A percentile compares a stretch with the other conserved stretches of the same genome.
phyloP scores from a whole-genome alignment of 768 basidiomycete genomes.

The Mycena chlorophos region DNA sequence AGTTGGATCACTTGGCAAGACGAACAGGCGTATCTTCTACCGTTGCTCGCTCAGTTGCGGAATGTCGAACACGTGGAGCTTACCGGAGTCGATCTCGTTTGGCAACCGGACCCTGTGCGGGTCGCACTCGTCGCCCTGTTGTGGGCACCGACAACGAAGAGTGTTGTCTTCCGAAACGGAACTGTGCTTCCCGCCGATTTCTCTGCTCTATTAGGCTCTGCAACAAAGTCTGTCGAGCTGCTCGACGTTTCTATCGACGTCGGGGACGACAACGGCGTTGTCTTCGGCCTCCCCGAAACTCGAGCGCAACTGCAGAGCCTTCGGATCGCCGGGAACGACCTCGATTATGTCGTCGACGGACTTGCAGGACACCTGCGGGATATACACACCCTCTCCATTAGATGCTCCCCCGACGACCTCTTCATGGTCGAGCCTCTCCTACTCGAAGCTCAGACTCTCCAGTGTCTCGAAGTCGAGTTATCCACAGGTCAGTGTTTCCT shows the following conservation, averaged over 20 bases:
- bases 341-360: conserved; percentile 8
- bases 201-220: conserved; percentile 10
- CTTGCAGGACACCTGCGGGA: conserved; percentile 8
- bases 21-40: conserved; percentile 2
- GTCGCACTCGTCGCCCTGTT: conserved; percentile 13
- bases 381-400: conserved; percentile 5
- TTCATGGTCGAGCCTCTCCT: conserved; percentile 11
- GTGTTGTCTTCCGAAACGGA: conserved; percentile 12
- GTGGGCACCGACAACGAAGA: conserved; percentile 8
- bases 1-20: conserved; percentile 16
- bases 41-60: conserved; percentile 8
- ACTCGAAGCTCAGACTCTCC: conserved; percentile 2
- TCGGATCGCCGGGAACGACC: conserved; percentile 9
- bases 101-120: conserved; percentile 9
- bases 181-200: conserved; percentile 7
- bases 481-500: background rate
- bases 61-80: conserved; percentile 10
- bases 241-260: conserved; percentile 11
- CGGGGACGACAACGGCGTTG: conserved; percentile 3
- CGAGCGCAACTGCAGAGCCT: background rate
- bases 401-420: conserved; percentile 7
- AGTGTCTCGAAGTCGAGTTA: conserved; percentile 9
- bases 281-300: background rate
- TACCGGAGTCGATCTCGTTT: conserved; percentile 10
- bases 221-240: conserved; percentile 6